A percentile compares a stretch with the other conserved stretches of the same genome.
Evolutionary conservation across 352 stramenopile genomes (phyloP).

Genomic region (Phytophthora hybrid): DNA sequence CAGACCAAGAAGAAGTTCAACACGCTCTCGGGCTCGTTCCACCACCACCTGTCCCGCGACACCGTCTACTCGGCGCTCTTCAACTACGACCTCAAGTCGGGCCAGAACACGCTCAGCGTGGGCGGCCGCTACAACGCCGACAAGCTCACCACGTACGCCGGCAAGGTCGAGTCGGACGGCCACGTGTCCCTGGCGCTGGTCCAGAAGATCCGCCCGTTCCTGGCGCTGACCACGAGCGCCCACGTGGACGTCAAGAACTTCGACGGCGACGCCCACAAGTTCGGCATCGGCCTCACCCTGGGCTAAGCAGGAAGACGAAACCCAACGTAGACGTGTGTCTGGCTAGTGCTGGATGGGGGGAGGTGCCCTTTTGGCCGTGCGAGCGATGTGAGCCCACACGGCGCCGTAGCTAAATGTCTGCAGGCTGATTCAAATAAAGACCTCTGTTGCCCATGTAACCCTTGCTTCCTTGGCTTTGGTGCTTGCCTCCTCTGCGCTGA

Average conservation of each 20-base stretch:
- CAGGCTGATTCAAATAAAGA: conserved; percentile 38
- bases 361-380: conserved; percentile 18
- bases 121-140: conserved; percentile 87
- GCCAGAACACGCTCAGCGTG: conserved; percentile 81
- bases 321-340: conserved; percentile 32
- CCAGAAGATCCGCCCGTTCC: conserved; percentile 88
- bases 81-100: conserved; percentile 90
- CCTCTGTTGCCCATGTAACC: conserved; percentile 33
- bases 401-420: conserved; percentile 35
- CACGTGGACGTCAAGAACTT: conserved; percentile 94
- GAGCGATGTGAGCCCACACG: not conserved
- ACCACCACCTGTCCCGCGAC: conserved; percentile 83
- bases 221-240: conserved; percentile 84
- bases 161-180: conserved; percentile 89
- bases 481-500: too few species aligned
- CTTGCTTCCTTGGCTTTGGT: not conserved
- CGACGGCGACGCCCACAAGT: conserved; percentile 92
- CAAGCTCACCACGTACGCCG: conserved; percentile 83
- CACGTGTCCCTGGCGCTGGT: conserved; percentile 87
- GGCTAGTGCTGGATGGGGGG: conserved; percentile 29
- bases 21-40: conserved; percentile 81
- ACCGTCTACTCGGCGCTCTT: conserved; percentile 90
- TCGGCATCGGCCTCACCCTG: conserved; percentile 88
- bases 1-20: conserved; percentile 92
- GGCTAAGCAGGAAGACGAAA: conserved; percentile 57